Percentiles rank a stretch among this genome's conserved stretches.
phyloP scores from a whole-genome alignment of 2,329 filamentous ascomycete genomes.

The Nigrospora oryzae region DNA sequence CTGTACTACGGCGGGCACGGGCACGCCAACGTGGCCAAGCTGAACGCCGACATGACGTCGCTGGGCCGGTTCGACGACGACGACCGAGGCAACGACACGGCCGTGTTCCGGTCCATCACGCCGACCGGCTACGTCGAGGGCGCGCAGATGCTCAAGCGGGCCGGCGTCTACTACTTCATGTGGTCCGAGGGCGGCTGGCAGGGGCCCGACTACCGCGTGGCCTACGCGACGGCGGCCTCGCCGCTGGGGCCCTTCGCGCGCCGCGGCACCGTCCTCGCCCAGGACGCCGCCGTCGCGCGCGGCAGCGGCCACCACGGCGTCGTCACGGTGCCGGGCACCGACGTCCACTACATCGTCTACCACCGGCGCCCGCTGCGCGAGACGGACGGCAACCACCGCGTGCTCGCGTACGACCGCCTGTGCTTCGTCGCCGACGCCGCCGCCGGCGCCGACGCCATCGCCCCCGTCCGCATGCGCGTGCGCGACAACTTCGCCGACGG shows the following conservation, averaged over 20 bases:
- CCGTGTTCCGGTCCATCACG: slow-evolving; percentile 33
- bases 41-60: slow-evolving; percentile 33
- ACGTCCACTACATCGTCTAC: slow-evolving; percentile 35
- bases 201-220: slow-evolving; percentile 35
- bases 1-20: slow-evolving; percentile 34
- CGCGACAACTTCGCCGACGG: slow-evolving; percentile 32
- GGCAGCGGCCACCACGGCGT: slow-evolving; percentile 33
- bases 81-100: not conserved
- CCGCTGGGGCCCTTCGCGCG: slow-evolving; percentile 32
- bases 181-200: slow-evolving; percentile 37
- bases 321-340: slow-evolving; percentile 22
- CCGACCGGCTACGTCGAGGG: slow-evolving; percentile 35
- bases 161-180: slow-evolving; percentile 32
- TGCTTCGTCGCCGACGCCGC: slow-evolving; percentile 33
- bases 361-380: slow-evolving; percentile 36
- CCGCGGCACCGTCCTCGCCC: slow-evolving; percentile 26
- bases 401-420: slow-evolving; percentile 38
- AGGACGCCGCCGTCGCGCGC: slow-evolving; percentile 21
- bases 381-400: slow-evolving; percentile 34
- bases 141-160: slow-evolving; percentile 32
- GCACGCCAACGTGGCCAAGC: slow-evolving; percentile 31
- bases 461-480: slow-evolving; percentile 33
- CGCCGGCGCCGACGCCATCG: slow-evolving; percentile 15
- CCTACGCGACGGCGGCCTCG: slow-evolving; percentile 29
- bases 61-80: slow-evolving; percentile 31